A percentile compares a stretch with the other conserved stretches of the same genome.
Evolutionary conservation across 352 stramenopile genomes (phyloP).

Genomic region (Globisporangium recalcitrans): DNA sequence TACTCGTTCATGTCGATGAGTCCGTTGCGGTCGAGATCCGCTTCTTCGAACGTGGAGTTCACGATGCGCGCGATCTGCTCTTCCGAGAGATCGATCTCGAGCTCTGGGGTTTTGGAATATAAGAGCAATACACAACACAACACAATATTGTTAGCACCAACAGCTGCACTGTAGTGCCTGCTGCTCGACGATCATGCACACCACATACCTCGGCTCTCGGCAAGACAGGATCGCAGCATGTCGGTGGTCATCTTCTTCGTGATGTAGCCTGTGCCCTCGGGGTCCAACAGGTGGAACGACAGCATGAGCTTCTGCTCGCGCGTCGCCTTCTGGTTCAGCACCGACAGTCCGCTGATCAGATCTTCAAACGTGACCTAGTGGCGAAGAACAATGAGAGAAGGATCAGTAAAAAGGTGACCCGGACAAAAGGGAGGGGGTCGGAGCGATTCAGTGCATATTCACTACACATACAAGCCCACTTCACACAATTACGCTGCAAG

Average conservation of each 20-base stretch:
- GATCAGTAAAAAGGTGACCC: not conserved
- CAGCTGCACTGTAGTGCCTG: too few species aligned
- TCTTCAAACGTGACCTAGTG: conserved; percentile 76
- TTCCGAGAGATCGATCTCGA: conserved; percentile 76
- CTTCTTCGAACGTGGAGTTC: conserved; percentile 80
- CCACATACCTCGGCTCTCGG: conserved; percentile 71
- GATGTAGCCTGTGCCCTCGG: conserved; percentile 74
- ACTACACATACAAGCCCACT: not conserved
- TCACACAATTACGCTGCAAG: not conserved
- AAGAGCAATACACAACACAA: not conserved
- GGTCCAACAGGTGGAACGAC: conserved; percentile 81
- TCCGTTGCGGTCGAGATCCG: conserved; percentile 68
- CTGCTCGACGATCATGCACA: too few species aligned
- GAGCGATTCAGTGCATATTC: too few species aligned
- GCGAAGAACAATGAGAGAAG: not conserved
- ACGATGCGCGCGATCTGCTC: conserved; percentile 75
- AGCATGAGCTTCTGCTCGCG: conserved; percentile 85
- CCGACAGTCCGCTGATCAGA: conserved; percentile 70
- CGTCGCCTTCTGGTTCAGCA: conserved; percentile 82
- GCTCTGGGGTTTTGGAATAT: conserved; percentile 27
- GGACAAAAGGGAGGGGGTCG: not conserved
- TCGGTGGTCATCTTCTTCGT: conserved; percentile 80
- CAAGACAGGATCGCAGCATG: conserved; percentile 75
- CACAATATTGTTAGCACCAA: not conserved
- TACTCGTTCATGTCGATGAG: conserved; percentile 82